Base-by-base conservation (phyloP, 345 rosid species). In the Euphorbia peplus region DNA sequence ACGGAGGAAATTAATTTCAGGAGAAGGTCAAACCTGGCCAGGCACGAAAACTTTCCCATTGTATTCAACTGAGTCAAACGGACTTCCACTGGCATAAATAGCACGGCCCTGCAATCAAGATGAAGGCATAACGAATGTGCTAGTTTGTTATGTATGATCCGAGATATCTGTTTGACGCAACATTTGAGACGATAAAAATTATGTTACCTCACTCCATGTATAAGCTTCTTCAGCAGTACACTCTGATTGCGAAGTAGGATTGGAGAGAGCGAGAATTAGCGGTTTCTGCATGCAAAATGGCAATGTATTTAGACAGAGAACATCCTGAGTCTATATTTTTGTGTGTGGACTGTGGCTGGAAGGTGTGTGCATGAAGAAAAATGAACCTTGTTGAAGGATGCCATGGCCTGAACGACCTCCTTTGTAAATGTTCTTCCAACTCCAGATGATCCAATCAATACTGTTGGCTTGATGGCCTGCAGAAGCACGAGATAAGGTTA, bases 141-240 rank as follows among this genome's bases (percentile, higher is more conserved):
- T 4, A 5, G 44, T 11, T 44, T 15, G 41, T 35, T 25, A 69
- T 9, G 7, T 25, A 52, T 3, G 8, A 30, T 1, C 42, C 11
- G 19, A 41, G 37, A 21, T 11, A 51, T 39, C 32, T 16, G n/a
- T n/a, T n/a, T n/a, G 14, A 26, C 48, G 39, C 19, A 12, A 41
- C 2, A 18, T 26, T 32, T 21, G 25, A 24, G 26, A 12, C 30
- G 41, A 32, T 22, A 35, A 50, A 53, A 22, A 19, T 39, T 15
- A 10, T 73, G 66, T 53, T 83, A 87, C 98, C 92, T 89, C 66
- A 64, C 83, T 90, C 99, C 99, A 95, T 58, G 82, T 75, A 71
- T 95, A 95, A 63, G 99, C 99, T 83, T 95, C 91, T 76, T 90
- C 92, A 1, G 99, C 99, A 0, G 96, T 95, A 68, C 99, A 95